Percentiles rank a stretch among this genome's conserved stretches.
These are phyloP conservation scores for Monascus purpureus DNA, from an alignment of 495 filamentous ascomycete species.

Conservation along the genomic window DNA sequence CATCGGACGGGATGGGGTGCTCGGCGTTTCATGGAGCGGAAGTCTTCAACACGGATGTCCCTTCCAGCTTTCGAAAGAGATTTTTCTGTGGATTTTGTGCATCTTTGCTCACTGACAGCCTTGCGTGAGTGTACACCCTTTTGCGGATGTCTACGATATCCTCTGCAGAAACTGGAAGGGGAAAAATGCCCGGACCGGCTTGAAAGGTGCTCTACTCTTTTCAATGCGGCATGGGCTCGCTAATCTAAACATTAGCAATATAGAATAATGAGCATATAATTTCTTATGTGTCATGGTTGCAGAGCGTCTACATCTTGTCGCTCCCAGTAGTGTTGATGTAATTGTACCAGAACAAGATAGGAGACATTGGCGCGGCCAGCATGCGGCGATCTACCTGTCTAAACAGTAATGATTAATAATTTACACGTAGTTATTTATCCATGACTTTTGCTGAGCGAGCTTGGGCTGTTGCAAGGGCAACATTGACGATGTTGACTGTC, in stretches of 20 bases:
- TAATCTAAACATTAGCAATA: constrained; percentile 37
- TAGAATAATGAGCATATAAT: constrained; percentile 19
- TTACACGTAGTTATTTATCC: too few relatives aligned
- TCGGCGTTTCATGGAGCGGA: constrained; percentile 33
- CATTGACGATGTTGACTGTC: too few relatives aligned
- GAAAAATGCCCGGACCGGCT: background rate
- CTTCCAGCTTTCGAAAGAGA: background rate
- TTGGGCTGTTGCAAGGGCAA: too few relatives aligned
- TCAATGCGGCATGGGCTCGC: constrained; percentile 5
- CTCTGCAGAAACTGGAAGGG: background rate
- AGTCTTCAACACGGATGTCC: constrained; percentile 25
- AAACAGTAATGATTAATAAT: too few relatives aligned
- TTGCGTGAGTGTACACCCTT: too few relatives aligned
- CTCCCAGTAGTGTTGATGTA: too few relatives aligned
- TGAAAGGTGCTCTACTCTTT: background rate
- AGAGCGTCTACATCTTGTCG: background rate
- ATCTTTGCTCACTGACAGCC: background rate
- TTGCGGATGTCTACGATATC: background rate
- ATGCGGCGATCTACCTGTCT: too few relatives aligned
- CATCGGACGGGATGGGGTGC: constrained; percentile 34
- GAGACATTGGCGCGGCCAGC: too few relatives aligned
- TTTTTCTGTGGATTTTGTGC: background rate
- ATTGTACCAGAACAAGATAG: too few relatives aligned
- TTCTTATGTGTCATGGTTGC: background rate
- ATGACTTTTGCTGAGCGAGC: too few relatives aligned